Base-by-base conservation (phyloP, 1,284 basidiomycete species). In the Termitomyces sp. region DNA sequence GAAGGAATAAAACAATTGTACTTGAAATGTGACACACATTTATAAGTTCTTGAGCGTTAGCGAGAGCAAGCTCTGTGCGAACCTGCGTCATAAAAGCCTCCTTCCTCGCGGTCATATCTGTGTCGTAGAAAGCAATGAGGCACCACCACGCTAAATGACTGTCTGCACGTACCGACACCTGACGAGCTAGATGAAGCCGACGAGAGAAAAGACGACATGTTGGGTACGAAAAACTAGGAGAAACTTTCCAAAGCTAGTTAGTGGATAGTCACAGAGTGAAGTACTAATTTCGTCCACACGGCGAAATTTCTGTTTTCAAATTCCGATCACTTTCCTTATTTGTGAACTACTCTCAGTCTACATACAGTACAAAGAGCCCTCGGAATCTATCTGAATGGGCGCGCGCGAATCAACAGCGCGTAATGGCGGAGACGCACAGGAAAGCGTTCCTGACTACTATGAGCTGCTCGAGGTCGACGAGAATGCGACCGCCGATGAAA, bases 401-500 rank as follows among this genome's bases (percentile, higher is more conserved):
- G 86, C 86, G 31, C 69, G 76, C 31, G 83, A 82, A 69, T 91
- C 88, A 1, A 76, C 77, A 38, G 67, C 69, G 31, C 71, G 71
- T 34, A 64, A 67, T 40, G 65, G 67, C 37, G 62, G 59, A 28
- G 65, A 66, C 11, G 60, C 19, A 14, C 37, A 55, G 11, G 54
- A 66, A 1, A 67, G 68, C 11, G 62, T 70, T 28, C 67, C 73
- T 9, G 86, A 93, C 66, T 95, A 93, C 68, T 95, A 95, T 65
- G 74, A 86, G 52, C 76, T 95, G 9, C 75, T 95, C 2, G 83
- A 84, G 50, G 81, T 95, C 0, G 81, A 84, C 40, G 90, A 93
- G 63, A 80, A 83, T 53, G 92, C 92, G 3, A 86, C 86, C 0
- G 66, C 75, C n/a, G 91, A 93, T 40, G 92, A 95, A 63, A 95